Base-by-base conservation (phyloP, 371 early-diverging fungal genomes). In the Blakeslea trispora region DNA sequence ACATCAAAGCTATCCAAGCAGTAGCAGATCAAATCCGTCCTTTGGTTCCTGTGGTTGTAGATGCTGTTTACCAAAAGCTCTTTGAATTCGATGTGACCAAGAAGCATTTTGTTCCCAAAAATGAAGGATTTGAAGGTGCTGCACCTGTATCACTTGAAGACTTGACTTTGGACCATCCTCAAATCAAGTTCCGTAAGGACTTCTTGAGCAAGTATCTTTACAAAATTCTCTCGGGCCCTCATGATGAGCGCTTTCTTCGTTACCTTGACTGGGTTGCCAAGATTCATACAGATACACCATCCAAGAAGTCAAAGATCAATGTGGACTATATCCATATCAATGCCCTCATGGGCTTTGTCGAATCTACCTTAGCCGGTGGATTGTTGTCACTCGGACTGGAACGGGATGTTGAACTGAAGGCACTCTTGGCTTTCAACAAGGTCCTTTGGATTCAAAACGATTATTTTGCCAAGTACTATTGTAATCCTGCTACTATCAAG, bases 391-490 rank as follows among this genome's bases (percentile, higher is more conserved):
- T 85, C 24, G 77, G 81, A 47, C 68, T 88, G 57, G 87, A 86
- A 37, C 72, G 80, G 3, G 83, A 83, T 10, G 74, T 75, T 0
- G 75, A 87, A 45, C 63, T 72, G 45, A 72, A 75, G 37, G 85
- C 85, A 22, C 73, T 91, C 17, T 66, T 77, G 6, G 93, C 94
- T 1, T 91, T 91, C 57, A 85, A 81, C 73, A 93, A 93, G 77
- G 73, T 93, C 35, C 75, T 93, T 21, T 93, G 93, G 93, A 81
- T 93, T 52, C 93, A 93, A 72, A 93, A 90, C 59, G 93, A 93
- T 62, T 80, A 88, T 50, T 93, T 93, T 72, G 84, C 88, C 37
- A 84, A 84, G 67, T 91, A 88, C 59, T 93, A 93, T 47, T 81
- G 84, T 59, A 74, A 72, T 13, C 64, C 68, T 52, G 53, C 44